These are phyloP conservation scores for Aspergillus ochraceus DNA, from an alignment of 2,329 filamentous ascomycete genomes.

Conservation along the genomic window DNA sequence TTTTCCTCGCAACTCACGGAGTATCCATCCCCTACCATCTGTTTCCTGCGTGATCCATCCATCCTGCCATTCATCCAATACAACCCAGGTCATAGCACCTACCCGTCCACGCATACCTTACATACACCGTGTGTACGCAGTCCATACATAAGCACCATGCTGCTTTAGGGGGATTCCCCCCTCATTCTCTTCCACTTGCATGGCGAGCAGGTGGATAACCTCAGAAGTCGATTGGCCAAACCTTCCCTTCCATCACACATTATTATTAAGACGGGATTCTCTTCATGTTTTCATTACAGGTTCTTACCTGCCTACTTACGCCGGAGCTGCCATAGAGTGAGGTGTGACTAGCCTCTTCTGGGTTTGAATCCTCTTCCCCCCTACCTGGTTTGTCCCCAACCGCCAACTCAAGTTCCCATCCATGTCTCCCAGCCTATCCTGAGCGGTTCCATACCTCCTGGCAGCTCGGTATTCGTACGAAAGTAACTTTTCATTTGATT, in stretches of 20 bases:
- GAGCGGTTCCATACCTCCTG: constrained; percentile 1
- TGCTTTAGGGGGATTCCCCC: not conserved
- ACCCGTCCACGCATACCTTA: not conserved
- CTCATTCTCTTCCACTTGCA: not conserved
- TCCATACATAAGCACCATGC: not conserved
- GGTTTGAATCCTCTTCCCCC: not conserved
- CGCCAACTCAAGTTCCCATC: not conserved
- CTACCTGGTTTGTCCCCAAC: constrained; percentile 1
- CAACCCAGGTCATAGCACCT: not conserved
- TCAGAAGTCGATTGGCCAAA: not conserved
- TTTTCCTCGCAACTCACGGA: not conserved
- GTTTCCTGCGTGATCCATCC: too few relatives aligned
- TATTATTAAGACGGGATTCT: not conserved
- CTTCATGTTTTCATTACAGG: not conserved
- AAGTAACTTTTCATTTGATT: not conserved
- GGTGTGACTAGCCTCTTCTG: not conserved
- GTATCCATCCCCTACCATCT: not conserved
- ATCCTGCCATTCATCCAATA: too few relatives aligned
- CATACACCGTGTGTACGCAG: not conserved
- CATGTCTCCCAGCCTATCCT: constrained; percentile 1
- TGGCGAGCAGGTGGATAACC: not conserved
- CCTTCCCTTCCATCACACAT: not conserved
- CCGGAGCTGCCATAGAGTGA: not conserved
- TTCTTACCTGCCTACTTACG: not conserved
- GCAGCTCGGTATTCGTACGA: not conserved